Evolutionary conservation across 306 rosid species (phyloP).

Genomic region (Hylodesmum podocarpum): DNA sequence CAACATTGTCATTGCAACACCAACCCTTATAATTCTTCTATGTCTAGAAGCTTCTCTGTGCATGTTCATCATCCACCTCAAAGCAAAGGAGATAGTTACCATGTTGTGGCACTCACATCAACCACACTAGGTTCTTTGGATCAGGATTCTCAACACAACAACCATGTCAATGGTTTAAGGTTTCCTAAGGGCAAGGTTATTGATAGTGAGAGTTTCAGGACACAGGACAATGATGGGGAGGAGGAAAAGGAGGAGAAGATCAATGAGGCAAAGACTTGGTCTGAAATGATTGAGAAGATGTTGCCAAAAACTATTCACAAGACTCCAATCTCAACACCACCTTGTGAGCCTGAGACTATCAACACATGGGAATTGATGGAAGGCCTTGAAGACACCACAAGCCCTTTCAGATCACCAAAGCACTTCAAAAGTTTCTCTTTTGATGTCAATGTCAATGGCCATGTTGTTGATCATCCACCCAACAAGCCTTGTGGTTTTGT

Average conservation of each 20-base stretch:
- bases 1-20: constrained; percentile 61
- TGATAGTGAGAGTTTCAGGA: constrained; percentile 22
- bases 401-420: constrained; percentile 65
- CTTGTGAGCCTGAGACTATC: constrained; percentile 88
- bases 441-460: constrained; percentile 35
- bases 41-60: constrained; percentile 73
- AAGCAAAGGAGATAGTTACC: constrained; percentile 60
- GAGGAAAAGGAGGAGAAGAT: not conserved
- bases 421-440: constrained; percentile 70
- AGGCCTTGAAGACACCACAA: constrained; percentile 74
- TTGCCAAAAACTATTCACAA: constrained; percentile 52
- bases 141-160: not conserved
- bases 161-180: constrained; percentile 9
- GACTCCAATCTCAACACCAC: constrained; percentile 66
- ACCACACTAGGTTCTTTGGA: constrained; percentile 82
- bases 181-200: constrained; percentile 28
- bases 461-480: constrained; percentile 41
- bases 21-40: constrained; percentile 46
- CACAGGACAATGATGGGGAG: not conserved
- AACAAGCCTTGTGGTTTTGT: constrained; percentile 30
- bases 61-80: constrained; percentile 83
- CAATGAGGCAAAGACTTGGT: constrained; percentile 76
- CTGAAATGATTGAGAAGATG: constrained; percentile 63
- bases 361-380: constrained; percentile 93
- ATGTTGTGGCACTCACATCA: constrained; percentile 83